Percentiles rank a stretch among this genome's conserved stretches.
phyloP scores from a whole-genome alignment of 140 eudicot species.

The Anethum foeniculum region DNA sequence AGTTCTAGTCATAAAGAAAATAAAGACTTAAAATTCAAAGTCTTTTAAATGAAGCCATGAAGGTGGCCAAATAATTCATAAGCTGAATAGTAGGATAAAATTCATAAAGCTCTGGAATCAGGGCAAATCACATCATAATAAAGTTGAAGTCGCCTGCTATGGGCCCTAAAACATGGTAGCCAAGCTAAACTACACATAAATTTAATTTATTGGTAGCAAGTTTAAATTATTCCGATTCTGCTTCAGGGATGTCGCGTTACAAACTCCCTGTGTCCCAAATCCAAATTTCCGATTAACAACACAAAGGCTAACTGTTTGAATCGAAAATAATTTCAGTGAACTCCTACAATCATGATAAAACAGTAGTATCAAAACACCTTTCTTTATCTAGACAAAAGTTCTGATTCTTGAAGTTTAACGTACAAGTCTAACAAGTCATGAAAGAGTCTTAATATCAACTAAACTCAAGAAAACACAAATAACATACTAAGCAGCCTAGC shows the following conservation, averaged over 20 bases:
- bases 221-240: background rate
- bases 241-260: background rate
- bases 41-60: too few relatives aligned
- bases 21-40: too few relatives aligned
- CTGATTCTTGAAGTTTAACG: background rate
- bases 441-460: background rate
- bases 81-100: background rate
- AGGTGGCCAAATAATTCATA: constrained; percentile 1
- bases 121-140: background rate
- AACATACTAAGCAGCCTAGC: background rate
- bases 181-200: background rate
- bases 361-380: background rate
- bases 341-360: background rate
- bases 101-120: background rate
- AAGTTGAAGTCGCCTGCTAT: background rate
- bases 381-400: background rate
- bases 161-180: background rate
- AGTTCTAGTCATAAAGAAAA: background rate
- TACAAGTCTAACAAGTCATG: background rate
- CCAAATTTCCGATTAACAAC: background rate
- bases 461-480: background rate
- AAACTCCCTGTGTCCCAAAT: background rate
- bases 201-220: background rate
- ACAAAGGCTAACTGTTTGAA: background rate
- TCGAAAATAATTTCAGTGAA: background rate